These are phyloP conservation scores for Cymbopogon citratus DNA, from an alignment of 176 grass and related monocot genomes.

Conservation along the genomic window DNA sequence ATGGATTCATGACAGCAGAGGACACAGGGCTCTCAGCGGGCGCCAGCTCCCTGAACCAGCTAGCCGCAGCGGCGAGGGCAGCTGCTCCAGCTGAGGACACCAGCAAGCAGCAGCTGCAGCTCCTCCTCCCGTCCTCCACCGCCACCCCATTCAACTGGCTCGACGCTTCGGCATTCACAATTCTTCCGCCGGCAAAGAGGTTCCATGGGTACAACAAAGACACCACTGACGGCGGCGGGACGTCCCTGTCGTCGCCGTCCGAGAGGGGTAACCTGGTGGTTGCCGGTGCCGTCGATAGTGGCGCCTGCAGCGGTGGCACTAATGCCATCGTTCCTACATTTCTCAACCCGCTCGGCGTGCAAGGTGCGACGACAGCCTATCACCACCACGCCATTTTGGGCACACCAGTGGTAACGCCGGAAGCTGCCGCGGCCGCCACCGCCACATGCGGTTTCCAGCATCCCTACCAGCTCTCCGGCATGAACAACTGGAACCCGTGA, in stretches of 20 bases:
- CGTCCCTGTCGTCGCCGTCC: slow-evolving; percentile 21
- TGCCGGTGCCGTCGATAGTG: slow-evolving; percentile 16
- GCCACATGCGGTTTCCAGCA: slow-evolving; percentile 47
- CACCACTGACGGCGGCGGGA: slow-evolving; percentile 6
- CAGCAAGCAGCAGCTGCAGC: slow-evolving; percentile 31
- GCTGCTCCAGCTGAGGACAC: not conserved
- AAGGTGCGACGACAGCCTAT: slow-evolving; percentile 11
- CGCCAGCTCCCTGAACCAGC: slow-evolving; percentile 22
- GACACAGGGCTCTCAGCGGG: slow-evolving; percentile 29
- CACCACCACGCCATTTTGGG: slow-evolving; percentile 35
- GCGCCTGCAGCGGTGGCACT: slow-evolving; percentile 13
- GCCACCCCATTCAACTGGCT: slow-evolving; percentile 43
- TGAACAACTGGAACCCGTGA: slow-evolving; percentile 83
- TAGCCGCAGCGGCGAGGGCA: slow-evolving; percentile 25
- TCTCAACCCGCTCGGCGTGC: slow-evolving; percentile 30
- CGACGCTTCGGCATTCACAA: slow-evolving; percentile 21
- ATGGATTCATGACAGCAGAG: slow-evolving; percentile 49
- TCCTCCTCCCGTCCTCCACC: slow-evolving; percentile 27
- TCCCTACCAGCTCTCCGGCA: slow-evolving; percentile 55
- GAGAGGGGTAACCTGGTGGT: not conserved
- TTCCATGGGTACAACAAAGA: slow-evolving; percentile 17
- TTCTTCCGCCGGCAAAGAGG: slow-evolving; percentile 39
- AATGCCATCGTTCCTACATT: slow-evolving; percentile 34
- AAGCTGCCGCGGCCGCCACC: slow-evolving; percentile 19
- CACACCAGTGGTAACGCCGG: slow-evolving; percentile 13